Conservation (phyloP, 495 filamentous ascomycete genomes). For the Hyaloscypha bicolor region DNA sequence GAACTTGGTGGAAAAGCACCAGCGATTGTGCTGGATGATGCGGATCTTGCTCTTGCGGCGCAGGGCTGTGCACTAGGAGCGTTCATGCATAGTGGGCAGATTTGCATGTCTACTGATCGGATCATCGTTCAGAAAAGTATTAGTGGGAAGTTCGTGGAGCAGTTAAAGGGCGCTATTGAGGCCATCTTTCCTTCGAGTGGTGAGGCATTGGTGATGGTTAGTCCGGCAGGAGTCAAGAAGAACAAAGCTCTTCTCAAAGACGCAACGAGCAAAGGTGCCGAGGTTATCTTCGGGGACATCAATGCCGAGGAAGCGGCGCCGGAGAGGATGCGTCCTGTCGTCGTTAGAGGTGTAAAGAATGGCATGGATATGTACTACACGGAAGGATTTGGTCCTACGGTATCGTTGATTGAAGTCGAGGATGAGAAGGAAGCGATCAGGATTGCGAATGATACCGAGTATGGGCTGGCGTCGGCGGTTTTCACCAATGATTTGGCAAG, state of each 20-base stretch:
- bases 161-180: constrained; percentile 55
- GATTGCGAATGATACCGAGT: constrained; percentile 78
- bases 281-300: constrained; percentile 44
- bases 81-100: constrained; percentile 67
- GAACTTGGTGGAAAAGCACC: constrained; percentile 48
- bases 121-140: constrained; percentile 75
- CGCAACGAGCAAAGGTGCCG: constrained; percentile 68
- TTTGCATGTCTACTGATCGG: constrained; percentile 90
- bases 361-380: constrained; percentile 79
- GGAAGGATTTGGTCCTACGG: constrained; percentile 82
- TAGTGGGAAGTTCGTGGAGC: constrained; percentile 62
- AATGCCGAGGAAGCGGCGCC: constrained; percentile 29
- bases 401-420: constrained; percentile 56
- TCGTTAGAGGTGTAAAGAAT: constrained; percentile 66
- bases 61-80: constrained; percentile 49
- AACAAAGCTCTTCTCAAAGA: constrained; percentile 66
- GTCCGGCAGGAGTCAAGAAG: constrained; percentile 58
- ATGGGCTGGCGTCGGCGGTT: constrained; percentile 80
- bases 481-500: constrained; percentile 78
- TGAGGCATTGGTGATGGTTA: constrained; percentile 62
- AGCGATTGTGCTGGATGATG: constrained; percentile 65
- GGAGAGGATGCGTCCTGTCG: constrained; percentile 58
- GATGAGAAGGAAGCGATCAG: constrained; percentile 68
- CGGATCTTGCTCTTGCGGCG: constrained; percentile 59
- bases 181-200: constrained; percentile 41